A percentile compares a stretch with the other conserved stretches of the same genome.
Evolutionary conservation across 2,329 filamentous ascomycete genomes (phyloP).

Genomic region (Teratosphaeria gauchensis): DNA sequence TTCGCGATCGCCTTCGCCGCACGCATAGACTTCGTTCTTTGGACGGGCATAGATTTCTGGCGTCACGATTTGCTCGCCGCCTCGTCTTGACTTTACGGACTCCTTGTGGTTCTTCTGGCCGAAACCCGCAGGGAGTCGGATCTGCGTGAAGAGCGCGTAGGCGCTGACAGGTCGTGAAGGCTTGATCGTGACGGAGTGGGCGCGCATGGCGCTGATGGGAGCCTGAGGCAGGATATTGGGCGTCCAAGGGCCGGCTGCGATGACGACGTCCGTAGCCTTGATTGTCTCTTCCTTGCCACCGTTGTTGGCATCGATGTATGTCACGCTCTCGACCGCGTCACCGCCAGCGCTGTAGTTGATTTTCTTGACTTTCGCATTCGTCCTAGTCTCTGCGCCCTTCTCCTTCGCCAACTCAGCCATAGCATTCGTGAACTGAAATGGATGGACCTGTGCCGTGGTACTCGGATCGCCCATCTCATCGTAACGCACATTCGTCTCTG

Average conservation of each 20-base stretch:
- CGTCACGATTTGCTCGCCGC: constrained; percentile 54
- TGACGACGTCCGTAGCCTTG: constrained; percentile 47
- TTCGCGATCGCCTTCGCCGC: constrained; percentile 73
- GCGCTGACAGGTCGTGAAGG: constrained; percentile 54
- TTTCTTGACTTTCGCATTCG: constrained; percentile 54
- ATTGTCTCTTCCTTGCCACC: constrained; percentile 37
- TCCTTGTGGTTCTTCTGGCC: neutral
- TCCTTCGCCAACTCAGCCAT: constrained; percentile 69
- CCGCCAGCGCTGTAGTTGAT: constrained; percentile 46
- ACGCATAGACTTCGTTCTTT: constrained; percentile 84
- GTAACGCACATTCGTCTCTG: constrained; percentile 57
- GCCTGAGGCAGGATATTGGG: constrained; percentile 41
- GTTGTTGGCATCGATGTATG: constrained; percentile 32
- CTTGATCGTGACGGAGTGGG: constrained; percentile 53
- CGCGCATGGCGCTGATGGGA: constrained; percentile 51
- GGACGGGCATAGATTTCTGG: constrained; percentile 93
- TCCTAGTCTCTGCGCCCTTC: constrained; percentile 47
- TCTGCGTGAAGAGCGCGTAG: constrained; percentile 78
- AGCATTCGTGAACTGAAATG: constrained; percentile 75
- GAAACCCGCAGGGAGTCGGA: constrained; percentile 60
- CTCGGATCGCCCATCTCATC: constrained; percentile 72
- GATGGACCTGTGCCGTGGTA: constrained; percentile 89
- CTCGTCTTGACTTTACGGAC: neutral
- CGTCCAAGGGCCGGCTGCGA: constrained; percentile 57
- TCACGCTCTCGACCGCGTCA: constrained; percentile 51